Conservation (phyloP, 176 grass and related monocot genomes). For the Eragrostis nindensis region DNA sequence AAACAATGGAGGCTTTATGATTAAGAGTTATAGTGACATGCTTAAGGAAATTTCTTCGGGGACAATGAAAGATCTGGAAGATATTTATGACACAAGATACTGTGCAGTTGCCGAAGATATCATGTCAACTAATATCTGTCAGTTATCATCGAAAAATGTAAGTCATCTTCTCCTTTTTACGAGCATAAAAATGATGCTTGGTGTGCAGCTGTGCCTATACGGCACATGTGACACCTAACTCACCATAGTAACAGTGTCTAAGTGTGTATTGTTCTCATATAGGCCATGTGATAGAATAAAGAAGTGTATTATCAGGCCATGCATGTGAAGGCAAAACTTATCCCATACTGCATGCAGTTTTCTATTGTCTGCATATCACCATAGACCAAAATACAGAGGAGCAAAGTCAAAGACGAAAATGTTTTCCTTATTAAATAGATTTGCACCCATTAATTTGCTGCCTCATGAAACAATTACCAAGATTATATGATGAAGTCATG, state of each 20-base stretch:
- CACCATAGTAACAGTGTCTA: neutral
- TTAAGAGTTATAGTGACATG: slow-evolving; percentile 75
- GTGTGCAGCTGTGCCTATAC: neutral
- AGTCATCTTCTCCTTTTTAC: slow-evolving; percentile 22
- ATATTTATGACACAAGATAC: slow-evolving; percentile 70
- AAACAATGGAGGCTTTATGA: slow-evolving; percentile 62
- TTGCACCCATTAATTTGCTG: neutral
- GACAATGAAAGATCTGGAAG: slow-evolving; percentile 63
- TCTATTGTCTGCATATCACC: neutral
- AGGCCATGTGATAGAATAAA: slow-evolving; percentile 18
- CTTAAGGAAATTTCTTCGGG: slow-evolving; percentile 67
- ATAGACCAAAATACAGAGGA: neutral
- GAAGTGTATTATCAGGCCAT: slow-evolving; percentile 4
- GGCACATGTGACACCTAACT: neutral
- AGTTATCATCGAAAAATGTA: slow-evolving; percentile 56
- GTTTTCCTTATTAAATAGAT: slow-evolving; percentile 4
- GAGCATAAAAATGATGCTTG: neutral
- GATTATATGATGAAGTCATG: slow-evolving; percentile 10
- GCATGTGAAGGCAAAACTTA: slow-evolving; percentile 33
- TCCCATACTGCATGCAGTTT: slow-evolving; percentile 1
- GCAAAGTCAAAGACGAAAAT: neutral
- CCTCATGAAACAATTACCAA: neutral
- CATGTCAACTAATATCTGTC: slow-evolving; percentile 57
- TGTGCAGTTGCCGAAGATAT: slow-evolving; percentile 65
- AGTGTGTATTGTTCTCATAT: slow-evolving; percentile 13